Percentiles rank a stretch among this genome's conserved stretches.
Evolutionary conservation across 768 basidiomycete species (phyloP).

Genomic region (Lactarius vividus): DNA sequence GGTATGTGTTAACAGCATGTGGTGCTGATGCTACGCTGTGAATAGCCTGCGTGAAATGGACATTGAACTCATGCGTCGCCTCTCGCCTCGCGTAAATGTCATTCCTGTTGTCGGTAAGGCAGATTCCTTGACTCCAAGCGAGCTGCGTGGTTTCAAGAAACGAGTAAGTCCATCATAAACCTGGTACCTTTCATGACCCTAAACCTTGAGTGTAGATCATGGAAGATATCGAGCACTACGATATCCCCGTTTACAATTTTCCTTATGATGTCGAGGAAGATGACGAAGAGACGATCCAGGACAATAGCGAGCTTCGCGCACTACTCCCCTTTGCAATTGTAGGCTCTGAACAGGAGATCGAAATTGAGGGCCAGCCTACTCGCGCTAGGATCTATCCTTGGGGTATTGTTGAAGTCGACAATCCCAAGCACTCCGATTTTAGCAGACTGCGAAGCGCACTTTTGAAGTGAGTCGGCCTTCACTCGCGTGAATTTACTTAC

Average conservation of each 20-base stretch:
- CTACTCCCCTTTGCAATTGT: conserved; percentile 96
- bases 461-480: conserved; percentile 59
- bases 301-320: conserved; percentile 92
- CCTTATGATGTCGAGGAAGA: conserved; percentile 99
- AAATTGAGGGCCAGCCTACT: conserved; percentile 86
- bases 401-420: conserved; percentile 98
- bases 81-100: conserved; percentile 97
- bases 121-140: conserved; percentile 89
- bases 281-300: conserved; percentile 96
- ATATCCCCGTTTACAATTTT: conserved; percentile 99
- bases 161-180: conserved; percentile 47
- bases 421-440: conserved; percentile 99
- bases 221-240: conserved; percentile 99
- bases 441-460: conserved; percentile 88
- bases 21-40: conserved; percentile 12
- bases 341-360: conserved; percentile 96
- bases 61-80: conserved; percentile 97
- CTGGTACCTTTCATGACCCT: conserved; percentile 3
- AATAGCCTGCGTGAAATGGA: conserved; percentile 91
- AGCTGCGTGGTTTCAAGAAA: conserved; percentile 95
- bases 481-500: conserved; percentile 2
- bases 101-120: conserved; percentile 98
- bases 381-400: conserved; percentile 96
- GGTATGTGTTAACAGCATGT: not conserved
- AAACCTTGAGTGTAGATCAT: conserved; percentile 64